phyloP scores from a whole-genome alignment of 2,329 filamentous ascomycete genomes.

The Lachnellula suecica region DNA sequence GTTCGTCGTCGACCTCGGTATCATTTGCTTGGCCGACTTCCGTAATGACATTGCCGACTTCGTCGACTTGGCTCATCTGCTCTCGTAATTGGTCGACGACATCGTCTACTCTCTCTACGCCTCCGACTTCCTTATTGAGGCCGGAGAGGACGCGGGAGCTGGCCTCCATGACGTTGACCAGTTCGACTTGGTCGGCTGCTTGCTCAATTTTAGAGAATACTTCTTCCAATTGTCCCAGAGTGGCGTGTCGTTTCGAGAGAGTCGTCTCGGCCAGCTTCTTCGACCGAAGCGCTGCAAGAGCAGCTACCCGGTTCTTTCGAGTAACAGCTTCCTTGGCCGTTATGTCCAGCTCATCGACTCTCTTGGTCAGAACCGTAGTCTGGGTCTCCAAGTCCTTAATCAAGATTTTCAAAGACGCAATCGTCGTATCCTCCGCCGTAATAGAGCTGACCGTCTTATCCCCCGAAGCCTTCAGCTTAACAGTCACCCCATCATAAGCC shows the following conservation, averaged over 20 bases:
- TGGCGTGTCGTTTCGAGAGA: constrained; percentile 68
- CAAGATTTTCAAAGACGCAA: constrained; percentile 80
- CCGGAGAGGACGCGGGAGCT: constrained; percentile 70
- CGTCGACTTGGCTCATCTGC: constrained; percentile 79
- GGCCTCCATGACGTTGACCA: constrained; percentile 79
- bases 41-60: constrained; percentile 74
- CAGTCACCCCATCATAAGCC: constrained; percentile 62
- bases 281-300: constrained; percentile 74
- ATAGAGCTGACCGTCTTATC: constrained; percentile 50
- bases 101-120: constrained; percentile 71
- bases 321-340: constrained; percentile 70
- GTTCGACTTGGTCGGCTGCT: constrained; percentile 79
- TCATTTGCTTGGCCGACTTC: constrained; percentile 70
- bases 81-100: constrained; percentile 74
- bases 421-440: constrained; percentile 75
- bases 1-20: constrained; percentile 81
- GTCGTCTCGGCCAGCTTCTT: constrained; percentile 80
- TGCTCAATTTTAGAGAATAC: constrained; percentile 82
- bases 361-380: constrained; percentile 62
- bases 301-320: constrained; percentile 71
- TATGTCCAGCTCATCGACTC: constrained; percentile 63
- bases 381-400: constrained; percentile 74
- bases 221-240: constrained; percentile 78
- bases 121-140: constrained; percentile 77
- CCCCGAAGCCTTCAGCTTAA: constrained; percentile 68